phyloP scores from a whole-genome alignment of 805 yeast genomes.

The Hanseniaspora opuntiae region DNA sequence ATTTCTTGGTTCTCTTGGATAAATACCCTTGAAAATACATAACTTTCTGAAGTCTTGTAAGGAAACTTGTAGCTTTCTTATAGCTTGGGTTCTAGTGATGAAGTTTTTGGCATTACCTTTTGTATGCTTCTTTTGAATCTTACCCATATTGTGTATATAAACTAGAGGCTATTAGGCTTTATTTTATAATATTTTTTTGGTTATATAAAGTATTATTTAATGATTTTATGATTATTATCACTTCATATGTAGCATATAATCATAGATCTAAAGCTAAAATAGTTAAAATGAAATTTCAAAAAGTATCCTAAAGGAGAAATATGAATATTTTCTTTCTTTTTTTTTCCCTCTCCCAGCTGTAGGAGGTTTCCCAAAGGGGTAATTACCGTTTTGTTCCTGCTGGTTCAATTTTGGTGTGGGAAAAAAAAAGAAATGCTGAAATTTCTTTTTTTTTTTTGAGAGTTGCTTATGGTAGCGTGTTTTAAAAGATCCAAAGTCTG shows the following conservation, averaged over 20 bases:
- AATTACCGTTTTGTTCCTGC: neutral
- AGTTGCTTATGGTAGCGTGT: neutral
- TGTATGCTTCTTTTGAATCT: constrained; percentile 70
- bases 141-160: constrained; percentile 24
- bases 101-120: constrained; percentile 85
- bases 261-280: neutral
- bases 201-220: neutral
- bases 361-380: neutral
- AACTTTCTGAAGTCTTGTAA: constrained; percentile 92
- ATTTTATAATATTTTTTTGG: neutral
- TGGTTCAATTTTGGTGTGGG: too few relatives aligned
- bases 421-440: neutral
- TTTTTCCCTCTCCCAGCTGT: neutral
- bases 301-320: neutral
- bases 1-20: constrained; percentile 90
- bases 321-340: neutral
- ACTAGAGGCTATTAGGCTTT: too few relatives aligned
- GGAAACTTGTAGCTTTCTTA: constrained; percentile 79
- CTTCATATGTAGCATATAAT: neutral
- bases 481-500: neutral
- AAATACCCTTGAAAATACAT: constrained; percentile 95
- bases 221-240: neutral
- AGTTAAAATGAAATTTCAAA: neutral
- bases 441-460: neutral
- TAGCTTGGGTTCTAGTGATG: constrained; percentile 88